Conservation (phyloP, 176 grass and related monocot genomes). For the Phyllostachys edulis region DNA sequence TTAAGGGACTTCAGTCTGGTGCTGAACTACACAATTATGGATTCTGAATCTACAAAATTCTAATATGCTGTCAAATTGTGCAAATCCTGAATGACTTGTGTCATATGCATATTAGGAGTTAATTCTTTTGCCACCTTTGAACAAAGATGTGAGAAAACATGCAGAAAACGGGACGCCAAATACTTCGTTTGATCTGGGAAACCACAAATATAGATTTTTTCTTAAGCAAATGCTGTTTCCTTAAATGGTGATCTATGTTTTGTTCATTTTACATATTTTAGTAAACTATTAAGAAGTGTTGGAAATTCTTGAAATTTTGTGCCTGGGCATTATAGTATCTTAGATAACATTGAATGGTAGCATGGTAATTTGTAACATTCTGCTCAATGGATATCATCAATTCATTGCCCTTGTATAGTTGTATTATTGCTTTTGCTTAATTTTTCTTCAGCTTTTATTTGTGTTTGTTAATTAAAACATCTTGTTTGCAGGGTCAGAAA, state of each 20-base stretch:
- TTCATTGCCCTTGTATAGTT: not conserved
- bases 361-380: not conserved
- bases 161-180: not conserved
- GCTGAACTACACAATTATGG: not conserved
- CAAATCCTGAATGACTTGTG: not conserved
- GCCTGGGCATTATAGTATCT: not conserved
- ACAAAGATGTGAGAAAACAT: not conserved
- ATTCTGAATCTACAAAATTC: not conserved
- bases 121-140: not conserved
- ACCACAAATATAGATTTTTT: not conserved
- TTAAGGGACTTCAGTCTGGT: not conserved
- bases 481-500: slow-evolving; percentile 79
- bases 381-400: slow-evolving; percentile 3
- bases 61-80: not conserved
- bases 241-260: not conserved
- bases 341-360: not conserved
- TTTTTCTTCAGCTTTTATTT: slow-evolving; percentile 2
- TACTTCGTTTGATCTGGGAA: not conserved
- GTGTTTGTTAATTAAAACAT: slow-evolving; percentile 30
- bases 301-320: not conserved
- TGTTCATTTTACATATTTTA: not conserved
- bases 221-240: not conserved
- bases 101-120: not conserved
- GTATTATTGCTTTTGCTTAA: slow-evolving; percentile 3
- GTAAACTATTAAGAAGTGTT: not conserved